Evolutionary conservation across 139 green algal species (phyloP).

Genomic region (Volvox reticuliferus): DNA sequence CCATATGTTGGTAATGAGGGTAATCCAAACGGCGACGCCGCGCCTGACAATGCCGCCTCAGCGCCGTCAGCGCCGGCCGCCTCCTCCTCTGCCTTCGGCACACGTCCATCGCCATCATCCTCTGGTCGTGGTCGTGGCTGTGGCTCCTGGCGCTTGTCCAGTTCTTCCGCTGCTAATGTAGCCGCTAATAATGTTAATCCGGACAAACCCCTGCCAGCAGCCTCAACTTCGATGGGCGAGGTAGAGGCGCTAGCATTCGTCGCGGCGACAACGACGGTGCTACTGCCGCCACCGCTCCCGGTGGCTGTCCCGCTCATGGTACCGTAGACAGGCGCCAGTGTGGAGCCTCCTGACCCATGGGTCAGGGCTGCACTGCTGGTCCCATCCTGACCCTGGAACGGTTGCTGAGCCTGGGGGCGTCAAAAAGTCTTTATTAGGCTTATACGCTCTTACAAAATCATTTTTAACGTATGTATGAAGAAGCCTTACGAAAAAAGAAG

Average conservation of each 20-base stretch:
- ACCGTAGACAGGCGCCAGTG: neutral
- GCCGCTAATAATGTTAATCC: too few species aligned
- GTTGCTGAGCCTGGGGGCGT: neutral
- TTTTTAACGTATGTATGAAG: too few species aligned
- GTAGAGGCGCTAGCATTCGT: neutral
- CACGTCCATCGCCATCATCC: neutral
- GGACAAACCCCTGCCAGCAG: neutral
- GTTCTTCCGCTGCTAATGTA: too few species aligned
- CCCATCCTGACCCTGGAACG: neutral
- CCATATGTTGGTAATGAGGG: neutral
- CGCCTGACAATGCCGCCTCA: neutral
- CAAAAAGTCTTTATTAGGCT: too few species aligned
- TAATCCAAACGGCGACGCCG: neutral
- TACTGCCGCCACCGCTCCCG: neutral
- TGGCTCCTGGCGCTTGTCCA: too few species aligned
- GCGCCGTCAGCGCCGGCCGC: neutral
- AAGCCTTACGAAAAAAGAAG: too few species aligned
- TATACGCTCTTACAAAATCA: too few species aligned
- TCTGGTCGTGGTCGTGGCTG: neutral
- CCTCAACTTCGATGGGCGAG: neutral
- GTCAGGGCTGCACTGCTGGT: neutral
- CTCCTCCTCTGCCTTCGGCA: neutral
- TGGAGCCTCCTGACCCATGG: neutral
- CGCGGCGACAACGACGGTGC: neutral
- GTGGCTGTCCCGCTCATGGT: neutral